A percentile compares a stretch with the other conserved stretches of the same genome.
Evolutionary conservation across 75 land plant genomes (phyloP).

Genomic region (Larix kaempferi): DNA sequence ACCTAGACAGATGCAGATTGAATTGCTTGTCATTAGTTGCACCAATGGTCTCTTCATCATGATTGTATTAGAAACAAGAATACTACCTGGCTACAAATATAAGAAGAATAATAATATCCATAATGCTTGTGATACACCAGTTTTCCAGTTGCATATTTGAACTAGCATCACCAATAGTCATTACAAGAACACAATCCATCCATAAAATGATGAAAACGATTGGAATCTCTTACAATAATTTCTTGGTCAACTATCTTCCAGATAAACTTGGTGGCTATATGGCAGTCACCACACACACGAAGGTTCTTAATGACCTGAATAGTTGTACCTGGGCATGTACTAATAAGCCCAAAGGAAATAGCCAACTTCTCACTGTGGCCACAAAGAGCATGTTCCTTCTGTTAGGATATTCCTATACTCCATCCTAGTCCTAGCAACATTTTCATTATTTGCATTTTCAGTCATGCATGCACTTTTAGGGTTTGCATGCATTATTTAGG

Average conservation of each 20-base stretch:
- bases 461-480: too few species aligned
- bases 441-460: too few species aligned
- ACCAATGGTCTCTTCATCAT: too few species aligned
- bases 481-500: too few species aligned
- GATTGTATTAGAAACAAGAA: too few species aligned
- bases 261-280: slow-evolving; percentile 1
- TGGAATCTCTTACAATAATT: slow-evolving; percentile 14
- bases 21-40: too few species aligned
- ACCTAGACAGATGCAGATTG: too few species aligned
- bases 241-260: slow-evolving; percentile 5
- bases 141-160: not conserved
- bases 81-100: not conserved
- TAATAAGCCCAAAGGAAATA: slow-evolving; percentile 8
- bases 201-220: slow-evolving; percentile 12
- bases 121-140: not conserved
- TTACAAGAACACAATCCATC: slow-evolving; percentile 11
- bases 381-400: slow-evolving; percentile 11
- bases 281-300: slow-evolving; percentile 12
- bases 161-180: slow-evolving; percentile 10
- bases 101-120: not conserved
- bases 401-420: too few species aligned
- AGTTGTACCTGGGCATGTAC: not conserved
- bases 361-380: slow-evolving; percentile 10
- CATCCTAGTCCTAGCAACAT: too few species aligned
- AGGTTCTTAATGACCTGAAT: slow-evolving; percentile 12